Evolutionary conservation across 352 stramenopile genomes (phyloP), one percentile per base, ranked within the genome.

Genomic region (Phytophthora agathidicida): DNA sequence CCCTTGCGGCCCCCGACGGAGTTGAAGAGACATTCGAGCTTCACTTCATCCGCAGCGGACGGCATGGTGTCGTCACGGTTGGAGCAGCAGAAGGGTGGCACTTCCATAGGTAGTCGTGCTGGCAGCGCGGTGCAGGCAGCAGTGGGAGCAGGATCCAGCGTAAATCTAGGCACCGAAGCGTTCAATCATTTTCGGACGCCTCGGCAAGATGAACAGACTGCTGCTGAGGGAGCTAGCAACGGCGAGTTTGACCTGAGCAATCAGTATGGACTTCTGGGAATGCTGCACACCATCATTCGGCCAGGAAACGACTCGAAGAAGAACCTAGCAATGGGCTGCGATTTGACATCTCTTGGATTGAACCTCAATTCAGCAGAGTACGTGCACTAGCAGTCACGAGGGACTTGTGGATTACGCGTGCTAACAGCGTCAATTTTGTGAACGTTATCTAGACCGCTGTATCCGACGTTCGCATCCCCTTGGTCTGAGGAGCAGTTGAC

Each of bases 321-420:
- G 60, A 91, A 86, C 50, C 53, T 93, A 36, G 69, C 83, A 5
- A 88, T 92, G 71, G 83, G 83, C 24, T 89, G 75, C 49, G 86
- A 95, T 60, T 68, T 95, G 20, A 95, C 83, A 41, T 89, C 83
- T 14, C 68, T 95, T 14, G 86, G 86, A 16, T 70, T 95, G 48
- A 93, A 95, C 63, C 75, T 95, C 47, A 95, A 95, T 60, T 80
- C 81, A 11, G 71, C 83, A 64, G 86, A 95, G 83, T 91, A 83
- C 44, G 80, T 74, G 41, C 5, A 1, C n/a, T 24, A 20, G 19
- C 1, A 23, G 9, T 8, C 26, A 7, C 20, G 28, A 16, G 17
- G 14, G 24, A 14, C n/a, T 28, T 41, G 28, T 42, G n/a, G 4
- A 31, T 7, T 7, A 22, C 33, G n/a, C 10, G 19, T 33, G 36